A percentile compares a stretch with the other conserved stretches of the same genome.
These are phyloP conservation scores for Citrus mangshanensis DNA, from an alignment of 345 rosid species.

Conservation along the genomic window DNA sequence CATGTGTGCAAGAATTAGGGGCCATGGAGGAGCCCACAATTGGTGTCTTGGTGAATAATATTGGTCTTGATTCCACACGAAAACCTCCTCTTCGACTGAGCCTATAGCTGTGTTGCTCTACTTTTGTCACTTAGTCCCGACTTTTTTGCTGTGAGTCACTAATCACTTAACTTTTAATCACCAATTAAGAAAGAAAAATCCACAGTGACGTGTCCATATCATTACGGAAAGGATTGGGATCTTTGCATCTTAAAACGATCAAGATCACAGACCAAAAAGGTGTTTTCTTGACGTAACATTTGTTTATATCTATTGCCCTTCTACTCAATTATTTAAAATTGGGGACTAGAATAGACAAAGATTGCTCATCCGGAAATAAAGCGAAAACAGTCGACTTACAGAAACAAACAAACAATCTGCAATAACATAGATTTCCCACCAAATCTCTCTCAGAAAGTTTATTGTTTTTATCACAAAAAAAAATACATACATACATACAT, in stretches of 20 bases:
- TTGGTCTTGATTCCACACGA: conserved; percentile 6
- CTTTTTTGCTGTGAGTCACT: conserved; percentile 16
- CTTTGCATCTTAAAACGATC: conserved; percentile 6
- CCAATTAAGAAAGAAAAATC: background rate
- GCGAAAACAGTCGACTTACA: background rate
- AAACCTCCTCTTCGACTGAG: background rate
- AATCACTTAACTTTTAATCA: conserved; percentile 5
- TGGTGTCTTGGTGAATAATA: background rate
- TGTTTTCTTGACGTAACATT: background rate
- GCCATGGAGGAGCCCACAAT: conserved; percentile 7
- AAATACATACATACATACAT: too few relatives aligned
- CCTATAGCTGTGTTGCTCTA: background rate
- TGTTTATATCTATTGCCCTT: background rate
- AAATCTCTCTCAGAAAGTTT: background rate
- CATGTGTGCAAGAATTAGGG: background rate
- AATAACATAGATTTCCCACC: conserved; percentile 26
- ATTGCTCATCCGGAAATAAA: conserved; percentile 17
- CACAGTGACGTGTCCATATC: background rate
- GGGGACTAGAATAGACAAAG: conserved; percentile 26
- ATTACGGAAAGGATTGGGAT: background rate
- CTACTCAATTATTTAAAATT: conserved; percentile 23
- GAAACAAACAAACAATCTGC: background rate
- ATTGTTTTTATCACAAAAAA: background rate
- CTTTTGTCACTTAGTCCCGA: background rate
- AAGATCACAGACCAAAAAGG: conserved; percentile 12